These are phyloP conservation scores for Nelumbo lutea DNA, from an alignment of 164 flowering plant species.

Conservation along the genomic window DNA sequence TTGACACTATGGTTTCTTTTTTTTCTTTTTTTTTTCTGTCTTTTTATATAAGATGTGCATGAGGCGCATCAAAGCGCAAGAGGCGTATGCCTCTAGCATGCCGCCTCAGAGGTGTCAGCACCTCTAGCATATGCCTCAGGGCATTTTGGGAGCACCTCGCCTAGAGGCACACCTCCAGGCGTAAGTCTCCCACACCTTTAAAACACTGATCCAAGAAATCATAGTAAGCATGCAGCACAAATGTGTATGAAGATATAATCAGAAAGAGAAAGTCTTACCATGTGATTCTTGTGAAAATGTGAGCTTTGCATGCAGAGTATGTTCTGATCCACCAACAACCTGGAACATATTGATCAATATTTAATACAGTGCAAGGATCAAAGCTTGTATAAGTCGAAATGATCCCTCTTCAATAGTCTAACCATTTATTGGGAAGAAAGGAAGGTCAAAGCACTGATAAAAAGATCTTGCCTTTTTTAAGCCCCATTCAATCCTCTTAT, in stretches of 20 bases:
- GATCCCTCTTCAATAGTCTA: neutral
- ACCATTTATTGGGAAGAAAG: neutral
- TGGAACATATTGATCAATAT: constrained; percentile 20
- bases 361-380: neutral
- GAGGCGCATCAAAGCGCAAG: too few relatives aligned
- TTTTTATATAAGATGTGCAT: too few relatives aligned
- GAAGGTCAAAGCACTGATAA: neutral
- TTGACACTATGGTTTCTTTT: too few relatives aligned
- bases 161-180: too few relatives aligned
- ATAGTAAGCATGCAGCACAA: too few relatives aligned
- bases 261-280: constrained; percentile 37
- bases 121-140: too few relatives aligned
- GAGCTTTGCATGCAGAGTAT: constrained; percentile 83
- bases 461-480: constrained; percentile 60
- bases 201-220: too few relatives aligned
- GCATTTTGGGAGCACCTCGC: too few relatives aligned
- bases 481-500: constrained; percentile 82
- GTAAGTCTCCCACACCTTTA: too few relatives aligned
- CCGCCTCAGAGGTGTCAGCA: too few relatives aligned
- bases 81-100: too few relatives aligned
- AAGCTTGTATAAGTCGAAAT: neutral
- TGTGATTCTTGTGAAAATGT: constrained; percentile 86
- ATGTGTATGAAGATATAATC: too few relatives aligned
- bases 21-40: neutral
- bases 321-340: constrained; percentile 94